phyloP scores from a whole-genome alignment of 352 stramenopile genomes.

The Pythium oligandrum region DNA sequence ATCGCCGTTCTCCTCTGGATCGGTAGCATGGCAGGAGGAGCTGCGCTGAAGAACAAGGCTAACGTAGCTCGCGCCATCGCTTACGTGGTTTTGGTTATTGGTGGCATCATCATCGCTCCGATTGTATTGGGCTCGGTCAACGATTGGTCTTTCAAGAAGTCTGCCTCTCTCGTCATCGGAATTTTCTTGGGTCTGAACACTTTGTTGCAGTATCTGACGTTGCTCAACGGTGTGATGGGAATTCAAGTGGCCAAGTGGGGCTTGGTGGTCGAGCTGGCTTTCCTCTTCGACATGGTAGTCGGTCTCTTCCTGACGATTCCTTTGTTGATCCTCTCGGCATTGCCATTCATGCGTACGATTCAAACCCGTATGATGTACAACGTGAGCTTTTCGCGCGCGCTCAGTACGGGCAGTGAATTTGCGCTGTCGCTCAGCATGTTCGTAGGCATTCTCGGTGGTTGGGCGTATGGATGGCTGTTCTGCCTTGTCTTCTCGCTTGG shows the following conservation, averaged over 20 bases:
- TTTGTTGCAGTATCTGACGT: slow-evolving; percentile 67
- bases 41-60: slow-evolving; percentile 56
- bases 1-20: slow-evolving; percentile 66
- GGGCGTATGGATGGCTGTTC: slow-evolving; percentile 74
- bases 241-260: slow-evolving; percentile 61
- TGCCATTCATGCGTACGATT: slow-evolving; percentile 87
- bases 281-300: slow-evolving; percentile 85
- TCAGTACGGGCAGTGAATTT: slow-evolving; percentile 81
- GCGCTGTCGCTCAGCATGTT: slow-evolving; percentile 73
- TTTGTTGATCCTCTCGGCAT: slow-evolving; percentile 68
- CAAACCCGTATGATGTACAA: slow-evolving; percentile 92
- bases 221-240: slow-evolving; percentile 66
- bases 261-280: slow-evolving; percentile 70
- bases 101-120: slow-evolving; percentile 42
- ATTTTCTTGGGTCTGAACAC: slow-evolving; percentile 77
- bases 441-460: slow-evolving; percentile 66
- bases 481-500: slow-evolving; percentile 79
- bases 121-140: slow-evolving; percentile 58
- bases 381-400: slow-evolving; percentile 73
- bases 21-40: slow-evolving; percentile 41
- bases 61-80: slow-evolving; percentile 44
- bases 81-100: slow-evolving; percentile 71
- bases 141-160: slow-evolving; percentile 64
- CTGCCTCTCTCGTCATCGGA: slow-evolving; percentile 54
- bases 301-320: slow-evolving; percentile 71